A percentile compares a stretch with the other conserved stretches of the same genome.
These are phyloP conservation scores for Coemansia brasiliensis DNA, from an alignment of 192 early-diverging fungal genomes.

Conservation along the genomic window DNA sequence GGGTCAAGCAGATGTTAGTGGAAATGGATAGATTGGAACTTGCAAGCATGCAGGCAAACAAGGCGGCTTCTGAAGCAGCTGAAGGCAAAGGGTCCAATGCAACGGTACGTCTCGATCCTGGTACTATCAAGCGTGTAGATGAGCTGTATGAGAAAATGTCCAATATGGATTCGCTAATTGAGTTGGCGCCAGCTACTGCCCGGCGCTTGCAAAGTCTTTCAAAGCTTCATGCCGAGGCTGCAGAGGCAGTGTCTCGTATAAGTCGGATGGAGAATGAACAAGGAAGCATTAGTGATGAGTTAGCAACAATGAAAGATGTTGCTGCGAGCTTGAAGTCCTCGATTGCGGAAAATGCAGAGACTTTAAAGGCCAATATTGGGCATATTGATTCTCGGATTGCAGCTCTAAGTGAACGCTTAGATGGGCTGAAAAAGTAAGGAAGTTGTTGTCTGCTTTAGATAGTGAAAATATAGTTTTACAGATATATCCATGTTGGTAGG, in stretches of 20 bases:
- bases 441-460: no score
- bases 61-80: background rate
- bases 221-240: constrained; percentile 78
- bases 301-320: constrained; percentile 64
- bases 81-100: constrained; percentile 1
- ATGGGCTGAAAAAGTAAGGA: constrained; percentile 15
- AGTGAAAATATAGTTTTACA: no score
- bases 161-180: constrained; percentile 75
- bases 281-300: constrained; percentile 63
- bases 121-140: constrained; percentile 23
- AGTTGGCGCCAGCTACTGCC: constrained; percentile 76
- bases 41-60: constrained; percentile 13
- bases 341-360: constrained; percentile 60
- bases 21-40: constrained; percentile 47
- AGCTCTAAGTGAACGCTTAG: constrained; percentile 62
- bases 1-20: constrained; percentile 43
- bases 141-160: constrained; percentile 51
- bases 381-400: constrained; percentile 66
- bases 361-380: constrained; percentile 65
- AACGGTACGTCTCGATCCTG: constrained; percentile 22
- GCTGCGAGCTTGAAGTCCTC: constrained; percentile 57
- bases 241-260: constrained; percentile 73
- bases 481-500: no score
- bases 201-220: constrained; percentile 76
- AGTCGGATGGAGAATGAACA: constrained; percentile 73